Percentiles rank a stretch among this genome's conserved stretches.
Conservation (phyloP, 805 yeast species). For the Candida boleticola region DNA sequence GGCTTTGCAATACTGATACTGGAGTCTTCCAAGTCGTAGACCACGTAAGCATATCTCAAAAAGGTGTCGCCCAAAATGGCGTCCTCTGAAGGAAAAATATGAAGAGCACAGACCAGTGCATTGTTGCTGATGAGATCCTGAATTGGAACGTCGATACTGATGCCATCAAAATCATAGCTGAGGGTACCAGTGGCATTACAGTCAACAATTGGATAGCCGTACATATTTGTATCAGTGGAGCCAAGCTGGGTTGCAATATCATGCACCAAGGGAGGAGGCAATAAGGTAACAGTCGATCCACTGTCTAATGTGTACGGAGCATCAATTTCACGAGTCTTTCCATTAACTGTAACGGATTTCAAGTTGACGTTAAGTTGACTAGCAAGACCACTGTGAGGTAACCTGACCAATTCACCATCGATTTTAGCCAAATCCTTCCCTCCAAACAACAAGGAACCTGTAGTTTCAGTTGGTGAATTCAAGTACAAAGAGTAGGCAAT, state of each 20-base stretch:
- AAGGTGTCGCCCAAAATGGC: conserved; percentile 22
- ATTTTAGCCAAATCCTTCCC: conserved; percentile 26
- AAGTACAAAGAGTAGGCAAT: conserved; percentile 39
- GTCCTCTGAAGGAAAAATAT: background rate
- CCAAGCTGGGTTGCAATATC: too few relatives aligned
- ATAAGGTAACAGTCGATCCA: conserved; percentile 51
- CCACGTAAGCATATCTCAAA: conserved; percentile 23
- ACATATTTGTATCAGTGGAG: too few relatives aligned
- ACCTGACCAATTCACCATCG: conserved; percentile 7
- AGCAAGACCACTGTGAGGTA: conserved; percentile 16
- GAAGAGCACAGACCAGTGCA: conserved; percentile 2
- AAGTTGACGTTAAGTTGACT: conserved; percentile 46
- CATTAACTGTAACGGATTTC: conserved; percentile 28
- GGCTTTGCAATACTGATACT: conserved; percentile 23
- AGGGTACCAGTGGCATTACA: background rate
- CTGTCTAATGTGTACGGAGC: conserved; percentile 39
- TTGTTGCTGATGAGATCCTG: conserved; percentile 22
- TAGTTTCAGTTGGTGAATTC: conserved; percentile 16
- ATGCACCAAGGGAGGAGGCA: conserved; percentile 29
- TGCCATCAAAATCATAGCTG: conserved; percentile 53
- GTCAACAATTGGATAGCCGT: too few relatives aligned
- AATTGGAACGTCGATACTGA: conserved; percentile 48
- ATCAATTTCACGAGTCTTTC: too few relatives aligned
- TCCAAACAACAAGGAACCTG: conserved; percentile 28
- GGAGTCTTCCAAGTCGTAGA: conserved; percentile 24